Evolutionary conservation across 305 asterid species (phyloP).

Genomic region (Solanum hybrid): DNA sequence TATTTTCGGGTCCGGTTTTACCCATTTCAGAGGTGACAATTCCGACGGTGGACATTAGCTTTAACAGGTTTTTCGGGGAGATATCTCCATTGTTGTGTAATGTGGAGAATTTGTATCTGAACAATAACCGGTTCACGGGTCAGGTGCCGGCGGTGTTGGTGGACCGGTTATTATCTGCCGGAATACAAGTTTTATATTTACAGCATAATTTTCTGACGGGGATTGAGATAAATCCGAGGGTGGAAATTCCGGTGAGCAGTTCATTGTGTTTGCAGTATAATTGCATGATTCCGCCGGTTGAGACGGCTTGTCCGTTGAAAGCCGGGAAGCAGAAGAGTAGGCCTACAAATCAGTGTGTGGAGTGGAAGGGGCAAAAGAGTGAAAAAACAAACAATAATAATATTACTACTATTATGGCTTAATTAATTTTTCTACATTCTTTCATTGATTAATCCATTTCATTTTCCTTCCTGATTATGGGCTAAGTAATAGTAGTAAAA

Average conservation of each 20-base stretch:
- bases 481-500: neutral
- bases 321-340: conserved; percentile 84
- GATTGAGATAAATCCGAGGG: conserved; percentile 71
- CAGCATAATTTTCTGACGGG: conserved; percentile 91
- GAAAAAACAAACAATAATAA: neutral
- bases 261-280: conserved; percentile 85
- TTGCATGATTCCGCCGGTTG: conserved; percentile 81
- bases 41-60: conserved; percentile 75
- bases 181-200: conserved; percentile 45
- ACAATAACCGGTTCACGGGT: conserved; percentile 89
- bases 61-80: conserved; percentile 58
- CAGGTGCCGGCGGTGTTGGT: conserved; percentile 61
- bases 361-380: conserved; percentile 57
- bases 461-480: conserved; percentile 21
- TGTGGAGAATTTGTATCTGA: conserved; percentile 65
- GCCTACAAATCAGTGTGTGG: conserved; percentile 66
- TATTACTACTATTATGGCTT: neutral
- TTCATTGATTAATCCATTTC: conserved; percentile 29
- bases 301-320: conserved; percentile 80
- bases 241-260: conserved; percentile 59
- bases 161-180: conserved; percentile 54
- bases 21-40: conserved; percentile 52
- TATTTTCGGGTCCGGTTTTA: conserved; percentile 53
- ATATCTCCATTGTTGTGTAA: conserved; percentile 61
- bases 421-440: neutral